These are phyloP conservation scores for Colletotrichum lini DNA, from an alignment of 2,329 filamentous ascomycete genomes.

Conservation along the genomic window DNA sequence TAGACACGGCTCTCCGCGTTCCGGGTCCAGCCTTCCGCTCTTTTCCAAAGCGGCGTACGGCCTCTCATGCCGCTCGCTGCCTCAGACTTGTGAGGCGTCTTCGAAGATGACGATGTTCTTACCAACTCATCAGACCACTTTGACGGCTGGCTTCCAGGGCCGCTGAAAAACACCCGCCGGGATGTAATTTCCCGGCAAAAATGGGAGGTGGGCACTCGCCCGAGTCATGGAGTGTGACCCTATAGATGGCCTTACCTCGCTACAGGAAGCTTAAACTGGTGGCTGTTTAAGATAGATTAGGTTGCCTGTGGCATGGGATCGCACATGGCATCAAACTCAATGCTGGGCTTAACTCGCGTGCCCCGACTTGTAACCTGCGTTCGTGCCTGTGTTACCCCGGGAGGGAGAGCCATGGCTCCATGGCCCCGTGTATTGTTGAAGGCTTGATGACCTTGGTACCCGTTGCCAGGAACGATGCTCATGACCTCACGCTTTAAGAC, in stretches of 20 bases:
- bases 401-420: too few relatives aligned
- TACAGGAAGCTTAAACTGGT: slow-evolving; percentile 1
- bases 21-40: too few relatives aligned
- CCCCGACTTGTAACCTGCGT: not conserved
- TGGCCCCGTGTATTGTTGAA: not conserved
- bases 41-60: too few relatives aligned
- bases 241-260: not conserved
- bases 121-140: too few relatives aligned
- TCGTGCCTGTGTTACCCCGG: not conserved
- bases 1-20: too few relatives aligned
- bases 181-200: not conserved
- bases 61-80: too few relatives aligned
- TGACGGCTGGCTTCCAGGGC: too few relatives aligned
- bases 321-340: not conserved
- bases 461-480: not conserved
- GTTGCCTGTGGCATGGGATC: too few relatives aligned
- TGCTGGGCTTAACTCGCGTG: not conserved
- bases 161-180: not conserved
- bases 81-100: too few relatives aligned
- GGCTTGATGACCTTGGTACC: too few relatives aligned
- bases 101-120: too few relatives aligned
- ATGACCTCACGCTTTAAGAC: too few relatives aligned
- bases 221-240: not conserved
- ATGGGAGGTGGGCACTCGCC: not conserved
- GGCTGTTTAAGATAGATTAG: slow-evolving; percentile 9